Percentiles rank a stretch among this genome's conserved stretches.
Evolutionary conservation across 2,329 filamentous ascomycete species (phyloP).

Genomic region (Ilyonectria destructans): DNA sequence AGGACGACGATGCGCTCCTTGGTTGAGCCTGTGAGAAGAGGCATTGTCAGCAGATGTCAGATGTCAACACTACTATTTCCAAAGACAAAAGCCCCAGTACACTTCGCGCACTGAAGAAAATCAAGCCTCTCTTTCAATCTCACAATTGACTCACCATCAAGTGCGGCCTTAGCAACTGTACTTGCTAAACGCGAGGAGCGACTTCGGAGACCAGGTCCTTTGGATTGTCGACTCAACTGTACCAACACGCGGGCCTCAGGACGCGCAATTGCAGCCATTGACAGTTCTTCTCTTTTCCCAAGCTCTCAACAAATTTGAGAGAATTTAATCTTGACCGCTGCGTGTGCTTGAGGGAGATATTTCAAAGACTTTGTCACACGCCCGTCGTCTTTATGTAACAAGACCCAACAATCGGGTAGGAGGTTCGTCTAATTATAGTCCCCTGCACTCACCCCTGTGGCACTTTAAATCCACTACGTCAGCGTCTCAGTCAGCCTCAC

Average conservation of each 20-base stretch:
- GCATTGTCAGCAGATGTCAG: conserved; percentile 22
- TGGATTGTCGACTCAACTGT: conserved; percentile 29
- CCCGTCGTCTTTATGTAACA: conserved; percentile 8
- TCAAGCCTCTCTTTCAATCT: neutral
- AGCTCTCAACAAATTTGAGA: conserved; percentile 5
- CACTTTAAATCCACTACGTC: conserved; percentile 10
- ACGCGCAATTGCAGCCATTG: conserved; percentile 39
- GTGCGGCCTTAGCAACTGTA: conserved; percentile 31
- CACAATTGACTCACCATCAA: conserved; percentile 35
- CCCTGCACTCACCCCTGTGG: neutral
- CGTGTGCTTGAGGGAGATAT: neutral
- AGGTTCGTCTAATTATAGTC: conserved; percentile 17
- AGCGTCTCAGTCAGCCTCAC: conserved; percentile 29
- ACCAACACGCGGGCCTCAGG: conserved; percentile 36
- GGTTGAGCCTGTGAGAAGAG: conserved; percentile 28
- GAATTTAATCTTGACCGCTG: neutral
- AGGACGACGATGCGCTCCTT: conserved; percentile 78
- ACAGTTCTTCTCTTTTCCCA: neutral
- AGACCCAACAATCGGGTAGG: neutral
- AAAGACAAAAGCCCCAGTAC: neutral
- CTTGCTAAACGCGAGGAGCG: conserved; percentile 41
- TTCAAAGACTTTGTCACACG: neutral
- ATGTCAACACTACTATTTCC: neutral
- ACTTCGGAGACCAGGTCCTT: conserved; percentile 14
- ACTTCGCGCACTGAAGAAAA: neutral